Base-by-base conservation (phyloP, 2,329 filamentous ascomycete species). In the Penicillium sp. region DNA sequence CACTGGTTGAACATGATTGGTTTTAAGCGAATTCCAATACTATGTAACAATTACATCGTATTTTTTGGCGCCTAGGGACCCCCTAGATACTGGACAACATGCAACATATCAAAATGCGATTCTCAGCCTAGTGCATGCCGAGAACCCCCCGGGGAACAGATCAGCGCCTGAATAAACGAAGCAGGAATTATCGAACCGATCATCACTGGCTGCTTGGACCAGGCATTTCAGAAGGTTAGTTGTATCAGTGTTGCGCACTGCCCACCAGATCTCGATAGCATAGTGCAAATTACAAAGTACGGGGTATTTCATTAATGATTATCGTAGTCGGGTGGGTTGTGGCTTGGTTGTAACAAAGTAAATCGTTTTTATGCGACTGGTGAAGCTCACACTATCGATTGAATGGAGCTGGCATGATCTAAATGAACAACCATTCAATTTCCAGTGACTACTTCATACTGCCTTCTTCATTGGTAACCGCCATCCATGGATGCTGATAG, bases 121-220 rank as follows among this genome's bases (percentile, higher is more conserved):
- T n/a, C 34, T n/a, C 31, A 34, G 21, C 31, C 6, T 45, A 52
- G 43, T 29, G 24, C 29, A 48, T 36, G 21, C 21, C 8, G 36
- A 52, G 18, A 40, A 27, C 21, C n/a, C 18, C 31, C 18, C 2
- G 5, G 11, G 18, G 11, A 52, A 29, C 10, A 44, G 48, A 51
- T 51, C 40, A 44, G 27, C 21, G 8, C 9, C 4, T 34, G 36
- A 42, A 21, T 11, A 7, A 42, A 32, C 34, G 18, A 24, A 40
- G 24, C 27, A 54, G 42, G 45, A 46, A 47, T 34, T 38, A 55
- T 47, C 43, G 43, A 50, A 56, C 36, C 27, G 49, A 57, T 59
- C 52, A 43, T 59, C 53, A 52, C 31, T 53, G 51, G 46, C 51
- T 24, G 36, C 21, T 42, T n/a, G 24, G 49, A 27, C 46, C 46